Percentiles rank a stretch among this genome's conserved stretches.
These are phyloP conservation scores for Fusarium sp. DNA, from an alignment of 2,329 filamentous ascomycete genomes.

Conservation along the genomic window DNA sequence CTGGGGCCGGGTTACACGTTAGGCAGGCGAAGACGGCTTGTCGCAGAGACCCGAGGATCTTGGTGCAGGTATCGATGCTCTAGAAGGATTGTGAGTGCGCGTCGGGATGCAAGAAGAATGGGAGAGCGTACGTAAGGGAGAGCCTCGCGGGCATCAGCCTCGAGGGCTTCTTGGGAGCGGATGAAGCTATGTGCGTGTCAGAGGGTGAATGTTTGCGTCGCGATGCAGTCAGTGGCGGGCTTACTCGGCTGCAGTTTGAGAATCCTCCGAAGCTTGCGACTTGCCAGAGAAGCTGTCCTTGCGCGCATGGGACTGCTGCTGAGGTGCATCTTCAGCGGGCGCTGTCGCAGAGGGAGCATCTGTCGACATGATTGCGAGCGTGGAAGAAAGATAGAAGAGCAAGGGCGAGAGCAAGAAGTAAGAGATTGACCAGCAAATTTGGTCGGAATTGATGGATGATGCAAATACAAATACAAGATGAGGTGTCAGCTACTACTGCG, in stretches of 20 bases:
- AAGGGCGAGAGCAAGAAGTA: neutral
- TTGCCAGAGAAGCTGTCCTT: conserved; percentile 68
- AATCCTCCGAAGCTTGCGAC: conserved; percentile 66
- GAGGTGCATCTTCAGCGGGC: conserved; percentile 36
- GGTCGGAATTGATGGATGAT: conserved; percentile 16
- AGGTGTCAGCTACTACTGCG: conserved; percentile 6
- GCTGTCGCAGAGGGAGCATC: conserved; percentile 48
- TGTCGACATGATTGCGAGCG: conserved; percentile 49
- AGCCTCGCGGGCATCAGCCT: conserved; percentile 93
- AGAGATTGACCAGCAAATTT: conserved; percentile 7
- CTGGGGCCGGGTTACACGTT: conserved; percentile 87
- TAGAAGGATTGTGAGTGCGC: conserved; percentile 50
- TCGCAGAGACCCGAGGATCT: conserved; percentile 84
- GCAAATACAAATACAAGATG: conserved; percentile 14
- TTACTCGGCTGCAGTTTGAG: conserved; percentile 78
- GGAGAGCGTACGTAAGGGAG: conserved; percentile 80
- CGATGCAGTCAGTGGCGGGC: conserved; percentile 6
- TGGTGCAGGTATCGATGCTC: conserved; percentile 95
- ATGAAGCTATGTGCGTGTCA: conserved; percentile 72
- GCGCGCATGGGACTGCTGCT: conserved; percentile 48
- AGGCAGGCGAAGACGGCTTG: conserved; percentile 92
- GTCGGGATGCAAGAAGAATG: conserved; percentile 3
- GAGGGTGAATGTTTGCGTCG: neutral
- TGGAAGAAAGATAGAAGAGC: neutral
- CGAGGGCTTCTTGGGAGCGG: conserved; percentile 85